Evolutionary conservation across 2,329 filamentous ascomycete species (phyloP), one percentile per base, ranked within the genome.

Genomic region (Fusarium secorum): DNA sequence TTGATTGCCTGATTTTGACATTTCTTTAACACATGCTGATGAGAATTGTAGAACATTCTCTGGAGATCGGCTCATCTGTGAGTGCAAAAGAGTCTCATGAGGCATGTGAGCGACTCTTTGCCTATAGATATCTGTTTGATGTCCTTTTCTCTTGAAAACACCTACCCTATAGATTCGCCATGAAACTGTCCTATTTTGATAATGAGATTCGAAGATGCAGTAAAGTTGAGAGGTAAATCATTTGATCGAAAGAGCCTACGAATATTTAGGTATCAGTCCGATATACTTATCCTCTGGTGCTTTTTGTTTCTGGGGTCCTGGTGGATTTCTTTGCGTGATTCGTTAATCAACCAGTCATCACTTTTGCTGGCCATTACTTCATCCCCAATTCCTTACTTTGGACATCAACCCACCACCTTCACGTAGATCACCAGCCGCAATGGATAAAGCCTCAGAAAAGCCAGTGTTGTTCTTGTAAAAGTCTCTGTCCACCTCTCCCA

Each of bases 401-500:
- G n/a, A n/a, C n/a, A n/a, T n/a, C n/a, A n/a, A n/a, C n/a, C n/a
- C n/a, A n/a, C n/a, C n/a, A n/a, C n/a, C n/a, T n/a, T n/a, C n/a
- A n/a, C n/a, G n/a, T n/a, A n/a, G n/a, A n/a, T n/a, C n/a, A n/a
- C n/a, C n/a, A n/a, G 10, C 7, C 1, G 22, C 13, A 5, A 67
- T 67, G 55, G 11, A 32, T 4, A 20, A 4, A 3, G 1, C 17
- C 0, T 8, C n/a, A 11, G 41, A 70, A 11, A 83, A 81, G 61
- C 79, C 79, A 7, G 82, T 84, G 5, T 60, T 84, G 8, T 84
- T 84, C 76, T 84, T 84, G 83, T 84, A 69, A 28, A 77, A 60
- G n/a, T n/a, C n/a, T n/a, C n/a, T n/a, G n/a, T n/a, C n/a, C n/a
- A n/a, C n/a, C n/a, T n/a, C n/a, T n/a, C n/a, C n/a, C n/a, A n/a